Evolutionary conservation across 177 flowering plant genomes (phyloP), one percentile per base, ranked within the genome.

Genomic region (Vitis hybrid): DNA sequence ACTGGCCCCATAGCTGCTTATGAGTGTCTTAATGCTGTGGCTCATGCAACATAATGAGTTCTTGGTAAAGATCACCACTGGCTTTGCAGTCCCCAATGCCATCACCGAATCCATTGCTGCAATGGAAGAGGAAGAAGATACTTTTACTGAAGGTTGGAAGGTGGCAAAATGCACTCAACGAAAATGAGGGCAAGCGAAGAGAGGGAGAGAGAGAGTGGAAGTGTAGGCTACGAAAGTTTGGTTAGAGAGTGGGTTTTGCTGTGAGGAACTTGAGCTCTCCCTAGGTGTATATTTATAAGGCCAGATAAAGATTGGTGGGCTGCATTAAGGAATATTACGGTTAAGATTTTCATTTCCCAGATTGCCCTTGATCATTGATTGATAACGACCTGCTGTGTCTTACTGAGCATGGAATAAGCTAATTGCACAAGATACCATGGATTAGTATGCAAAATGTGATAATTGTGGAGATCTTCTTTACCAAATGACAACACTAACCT

Each of bases 1-100:
- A 51, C 80, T 79, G 5, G 81, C 86, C 9, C 86, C 89, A 45
- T 66, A 86, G 65, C 78, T 66, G 16, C 69, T 39, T 13, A 86
- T 75, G 3, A 86, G 83, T 5, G 82, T 45, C 77, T 72, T 66
- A 11, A 86, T 72, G 26, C 80, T 22, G 75, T 81, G 80, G 68
- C 72, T 64, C 76, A 83, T 86, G 75, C 62, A 62, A 15, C 82
- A 74, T 29, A 2, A 58, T 45, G 73, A 39, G 48, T 39, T 72
- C 70, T 60, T 72, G 64, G 70, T 72, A 60, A 72, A 72, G 49
- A 72, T 72, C n/a, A 72, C 75, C 66, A 72, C 70, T 20, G 75
- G 60, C 33, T 66, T 61, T 52, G 67, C 64, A 13, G 22, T 13
- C 15, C 73, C 76, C 72, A 79, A 13, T 1, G 57, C 49, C 33